These are phyloP conservation scores for Leccinum barrowsii DNA, from an alignment of 768 basidiomycete genomes.

Conservation along the genomic window DNA sequence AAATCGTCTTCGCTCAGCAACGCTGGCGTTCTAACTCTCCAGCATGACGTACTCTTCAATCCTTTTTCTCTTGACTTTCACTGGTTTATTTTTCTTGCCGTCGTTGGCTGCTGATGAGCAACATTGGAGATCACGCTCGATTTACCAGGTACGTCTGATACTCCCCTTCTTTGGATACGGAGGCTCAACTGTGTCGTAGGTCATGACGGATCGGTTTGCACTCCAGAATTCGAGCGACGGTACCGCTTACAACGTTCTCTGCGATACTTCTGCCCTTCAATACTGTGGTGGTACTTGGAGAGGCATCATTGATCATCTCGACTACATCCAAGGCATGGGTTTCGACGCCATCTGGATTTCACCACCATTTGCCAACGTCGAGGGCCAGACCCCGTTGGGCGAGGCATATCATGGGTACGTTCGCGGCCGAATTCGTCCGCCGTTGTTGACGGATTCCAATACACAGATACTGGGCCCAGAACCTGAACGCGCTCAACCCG, in stretches of 20 bases:
- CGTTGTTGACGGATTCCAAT: not conserved
- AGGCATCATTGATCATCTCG: conserved; percentile 50
- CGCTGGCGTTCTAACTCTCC: not conserved
- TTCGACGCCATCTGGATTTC: conserved; percentile 61
- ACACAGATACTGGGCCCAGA: conserved; percentile 48
- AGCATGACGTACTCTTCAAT: conserved; percentile 8
- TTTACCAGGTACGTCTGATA: conserved; percentile 44
- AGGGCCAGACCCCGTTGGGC: conserved; percentile 46
- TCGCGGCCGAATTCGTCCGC: not conserved
- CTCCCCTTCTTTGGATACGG: not conserved
- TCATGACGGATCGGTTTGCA: conserved; percentile 62
- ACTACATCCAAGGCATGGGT: conserved; percentile 63
- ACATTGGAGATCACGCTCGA: conserved; percentile 50
- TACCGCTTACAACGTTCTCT: conserved; percentile 32
- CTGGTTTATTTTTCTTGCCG: conserved; percentile 3
- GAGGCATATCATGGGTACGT: conserved; percentile 55
- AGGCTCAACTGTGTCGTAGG: conserved; percentile 20
- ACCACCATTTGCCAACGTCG: conserved; percentile 48
- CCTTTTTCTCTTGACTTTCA: conserved; percentile 10
- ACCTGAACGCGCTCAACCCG: conserved; percentile 46
- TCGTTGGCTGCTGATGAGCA: conserved; percentile 38
- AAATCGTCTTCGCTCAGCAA: conserved; percentile 1
- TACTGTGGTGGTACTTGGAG: conserved; percentile 61
- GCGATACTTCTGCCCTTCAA: conserved; percentile 43
- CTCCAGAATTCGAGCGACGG: conserved; percentile 36